Base-by-base conservation (phyloP, 345 rosid species). In the Boechera retrofracta region DNA sequence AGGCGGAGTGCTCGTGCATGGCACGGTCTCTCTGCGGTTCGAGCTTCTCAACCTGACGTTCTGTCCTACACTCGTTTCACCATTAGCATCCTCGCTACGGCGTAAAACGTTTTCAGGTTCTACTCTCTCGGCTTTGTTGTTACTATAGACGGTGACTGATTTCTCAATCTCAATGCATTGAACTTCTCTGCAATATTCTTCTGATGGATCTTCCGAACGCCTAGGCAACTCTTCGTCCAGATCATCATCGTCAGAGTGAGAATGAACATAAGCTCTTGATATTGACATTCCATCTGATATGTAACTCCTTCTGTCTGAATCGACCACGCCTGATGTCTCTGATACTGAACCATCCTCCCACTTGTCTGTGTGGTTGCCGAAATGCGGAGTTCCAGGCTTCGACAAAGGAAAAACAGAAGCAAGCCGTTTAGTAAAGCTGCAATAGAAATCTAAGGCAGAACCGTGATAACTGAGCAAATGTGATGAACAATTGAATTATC, bases 121-220 rank as follows among this genome's bases (percentile, higher is more conserved):
- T 51, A 42, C 41, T 58, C 61, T 86, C 60, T 75, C 78, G 60
- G 69, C 77, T 81, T 67, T 84, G 65, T 75, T 79, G 72, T 83
- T 82, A 49, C 81, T 73, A 41, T 66, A 77, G 62, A 48, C 77
- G 1, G 10, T 71, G 53, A 39, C 67, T 49, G 83, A 71, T 60
- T 82, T 88, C 75, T 81, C 91, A 74, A 66, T 81, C 80, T 91
- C 94, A 55, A 92, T 83, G 80, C 98, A 91, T 47, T 83, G 89
- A 80, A 92, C 97, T 82, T 92, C 99, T 82, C 86, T 91, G 87
- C 96, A 88, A 85, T 82, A 86, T 71, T 87, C 97, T 76, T 89
- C 95, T 73, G 85, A 78, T 49, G 28, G 79, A 73, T 83, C 87
- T 56, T 77, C 85, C 10, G 83, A 72, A 59, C 63, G 77, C 63